Evolutionary conservation across 2,329 filamentous ascomycete genomes (phyloP).

Genomic region (Ceratocystis lukuohia): DNA sequence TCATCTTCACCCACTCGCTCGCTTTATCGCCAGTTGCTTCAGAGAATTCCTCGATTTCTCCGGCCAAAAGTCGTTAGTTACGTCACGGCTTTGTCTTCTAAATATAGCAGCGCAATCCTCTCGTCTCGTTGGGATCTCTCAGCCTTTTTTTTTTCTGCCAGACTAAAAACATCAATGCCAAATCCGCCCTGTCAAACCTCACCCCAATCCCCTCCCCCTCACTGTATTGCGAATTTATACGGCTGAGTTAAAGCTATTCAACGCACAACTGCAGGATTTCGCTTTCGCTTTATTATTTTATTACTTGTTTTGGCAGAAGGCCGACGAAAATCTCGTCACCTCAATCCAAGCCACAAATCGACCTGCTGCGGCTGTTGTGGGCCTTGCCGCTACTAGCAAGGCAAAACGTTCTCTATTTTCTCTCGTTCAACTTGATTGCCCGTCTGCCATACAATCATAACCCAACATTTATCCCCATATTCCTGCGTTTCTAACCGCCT

Average conservation of each 20-base stretch:
- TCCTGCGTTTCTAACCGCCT: not conserved
- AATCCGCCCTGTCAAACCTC: not conserved
- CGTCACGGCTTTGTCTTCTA: not conserved
- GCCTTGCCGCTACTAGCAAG: not conserved
- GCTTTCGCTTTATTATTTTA: not conserved
- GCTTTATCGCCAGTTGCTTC: not conserved
- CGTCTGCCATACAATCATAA: not conserved
- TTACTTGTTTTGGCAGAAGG: not conserved
- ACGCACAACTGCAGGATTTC: not conserved
- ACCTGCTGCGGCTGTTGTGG: not conserved
- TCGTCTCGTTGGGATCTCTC: not conserved
- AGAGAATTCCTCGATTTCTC: not conserved
- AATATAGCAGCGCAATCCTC: constrained; percentile 3
- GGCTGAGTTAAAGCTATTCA: not conserved
- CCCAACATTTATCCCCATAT: not conserved
- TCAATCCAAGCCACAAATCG: not conserved
- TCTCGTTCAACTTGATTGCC: not conserved
- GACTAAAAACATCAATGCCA: not conserved
- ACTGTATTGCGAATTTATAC: not conserved
- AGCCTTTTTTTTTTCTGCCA: constrained; percentile 7
- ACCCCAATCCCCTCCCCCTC: not conserved
- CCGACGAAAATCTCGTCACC: not conserved
- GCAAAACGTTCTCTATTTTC: not conserved
- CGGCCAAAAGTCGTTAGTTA: not conserved
- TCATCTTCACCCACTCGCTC: no score